A percentile compares a stretch with the other conserved stretches of the same genome.
Evolutionary conservation across 2,329 filamentous ascomycete genomes (phyloP).

Genomic region (Sclerotiophoma versabilis): DNA sequence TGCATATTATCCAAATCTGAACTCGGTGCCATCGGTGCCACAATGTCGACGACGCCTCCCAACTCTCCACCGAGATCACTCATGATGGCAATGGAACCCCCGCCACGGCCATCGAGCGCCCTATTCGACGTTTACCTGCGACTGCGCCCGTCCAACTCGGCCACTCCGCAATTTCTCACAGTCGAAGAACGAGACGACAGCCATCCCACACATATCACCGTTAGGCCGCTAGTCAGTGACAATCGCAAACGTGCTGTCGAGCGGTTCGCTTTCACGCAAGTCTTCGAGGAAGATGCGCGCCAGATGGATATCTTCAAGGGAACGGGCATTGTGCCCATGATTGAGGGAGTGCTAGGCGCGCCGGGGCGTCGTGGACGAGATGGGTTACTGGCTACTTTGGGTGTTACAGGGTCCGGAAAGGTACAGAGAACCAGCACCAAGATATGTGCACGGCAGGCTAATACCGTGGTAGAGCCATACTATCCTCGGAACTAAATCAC

Average conservation of each 20-base stretch:
- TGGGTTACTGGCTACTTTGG: constrained; percentile 87
- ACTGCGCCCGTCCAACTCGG: constrained; percentile 61
- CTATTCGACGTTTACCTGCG: constrained; percentile 94
- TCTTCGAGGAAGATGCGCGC: constrained; percentile 85
- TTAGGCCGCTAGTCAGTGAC: constrained; percentile 75
- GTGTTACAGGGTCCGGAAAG: constrained; percentile 96
- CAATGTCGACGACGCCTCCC: constrained; percentile 17
- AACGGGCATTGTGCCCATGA: constrained; percentile 74
- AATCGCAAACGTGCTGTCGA: constrained; percentile 85
- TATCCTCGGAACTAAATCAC: constrained; percentile 84
- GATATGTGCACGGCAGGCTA: constrained; percentile 16
- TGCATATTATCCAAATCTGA: constrained; percentile 8
- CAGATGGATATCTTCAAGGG: constrained; percentile 89
- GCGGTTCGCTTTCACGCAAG: constrained; percentile 90
- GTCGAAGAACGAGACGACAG: constrained; percentile 65
- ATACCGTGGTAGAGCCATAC: constrained; percentile 79
- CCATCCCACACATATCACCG: constrained; percentile 59
- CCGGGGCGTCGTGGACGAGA: constrained; percentile 81
- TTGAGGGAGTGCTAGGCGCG: constrained; percentile 80
- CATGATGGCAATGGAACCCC: constrained; percentile 46
- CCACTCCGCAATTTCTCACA: constrained; percentile 70
- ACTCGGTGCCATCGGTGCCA: constrained; percentile 5
- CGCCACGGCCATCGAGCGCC: constrained; percentile 51
- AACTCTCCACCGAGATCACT: constrained; percentile 12
- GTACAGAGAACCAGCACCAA: constrained; percentile 54